Evolutionary conservation across 371 early-diverging fungal species (phyloP), one percentile per base, ranked within the genome.

Genomic region (Saksenaea oblongispora): DNA sequence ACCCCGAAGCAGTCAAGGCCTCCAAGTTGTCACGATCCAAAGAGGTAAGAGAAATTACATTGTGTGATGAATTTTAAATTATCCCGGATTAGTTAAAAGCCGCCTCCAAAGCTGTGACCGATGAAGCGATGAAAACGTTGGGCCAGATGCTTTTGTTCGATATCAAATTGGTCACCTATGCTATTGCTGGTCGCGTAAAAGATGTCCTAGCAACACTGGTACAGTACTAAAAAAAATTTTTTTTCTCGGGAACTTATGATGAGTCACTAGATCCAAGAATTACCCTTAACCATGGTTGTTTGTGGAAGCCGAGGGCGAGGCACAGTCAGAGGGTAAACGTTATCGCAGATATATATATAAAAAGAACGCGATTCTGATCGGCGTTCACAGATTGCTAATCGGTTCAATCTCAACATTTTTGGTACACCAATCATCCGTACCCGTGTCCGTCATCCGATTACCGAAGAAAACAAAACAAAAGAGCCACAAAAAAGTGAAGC

Each of bases 371-470:
- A 22, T 47, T 22, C 51, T 47, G 51, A 47, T 47, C 51, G 51
- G 51, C 22, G 51, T 51, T 55, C 61, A 24, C 14, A 70, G 71
- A 13, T 39, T 82, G n/a, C 44, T 80, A 10, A 69, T 83, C 34
- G 83, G 83, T 59, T 80, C 80, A n/a, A 80, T 80, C 44, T 76
- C 79, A 54, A 83, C 78, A 26, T 83, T 70, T 39, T 65, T 83
- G 51, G 78, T 83, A 9, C 83, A 83, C 67, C 78, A 78, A 41
- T 83, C 86, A 3, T 70, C 82, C 10, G 82, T 80, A 7, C 86
- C 86, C 1, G 86, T 86, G 17, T 78, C 78, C 55, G 86, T 86
- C 1, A 77, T 85, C 39, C 75, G 82, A 14, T 47, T 47, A 22
- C 75, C 73, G 26, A 79, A 78, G 37, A 76, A 79, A 58, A 78